phyloP scores from a whole-genome alignment of 2,329 filamentous ascomycete genomes.

The Rhytidhysteron rufulum region DNA sequence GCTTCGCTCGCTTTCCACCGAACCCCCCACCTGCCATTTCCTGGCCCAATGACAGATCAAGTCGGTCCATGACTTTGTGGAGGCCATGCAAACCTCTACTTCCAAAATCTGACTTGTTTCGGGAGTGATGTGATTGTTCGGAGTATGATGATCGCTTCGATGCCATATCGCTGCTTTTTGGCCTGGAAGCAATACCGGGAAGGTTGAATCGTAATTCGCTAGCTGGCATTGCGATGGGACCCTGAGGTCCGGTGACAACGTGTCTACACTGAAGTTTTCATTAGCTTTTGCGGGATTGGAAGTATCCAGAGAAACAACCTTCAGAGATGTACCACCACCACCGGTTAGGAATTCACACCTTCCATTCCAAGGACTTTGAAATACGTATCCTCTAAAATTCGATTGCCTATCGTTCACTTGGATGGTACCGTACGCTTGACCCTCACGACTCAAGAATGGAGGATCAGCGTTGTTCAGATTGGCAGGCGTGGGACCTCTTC shows the following conservation, averaged over 20 bases:
- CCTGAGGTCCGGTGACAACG: constrained; percentile 51
- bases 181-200: constrained; percentile 48
- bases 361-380: constrained; percentile 82
- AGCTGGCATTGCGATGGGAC: constrained; percentile 48
- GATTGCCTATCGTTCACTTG: constrained; percentile 44
- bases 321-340: constrained; percentile 67
- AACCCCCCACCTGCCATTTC: constrained; percentile 85
- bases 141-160: constrained; percentile 34
- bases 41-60: constrained; percentile 72
- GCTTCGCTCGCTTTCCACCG: constrained; percentile 79
- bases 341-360: constrained; percentile 82
- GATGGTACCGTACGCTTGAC: constrained; percentile 24
- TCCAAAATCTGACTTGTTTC: constrained; percentile 20
- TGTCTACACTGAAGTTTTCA: constrained; percentile 58
- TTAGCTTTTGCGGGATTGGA: constrained; percentile 7
- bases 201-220: constrained; percentile 91
- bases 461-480: constrained; percentile 3
- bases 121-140: constrained; percentile 23
- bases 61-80: constrained; percentile 40
- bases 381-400: constrained; percentile 65
- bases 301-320: constrained; percentile 27
- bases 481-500: constrained; percentile 4
- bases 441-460: constrained; percentile 18
- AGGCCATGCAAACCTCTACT: constrained; percentile 14
- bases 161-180: constrained; percentile 24